Evolutionary conservation across 805 yeast species (phyloP), one percentile per base, ranked within the genome.

Genomic region (Hermanozyma aechmeae): DNA sequence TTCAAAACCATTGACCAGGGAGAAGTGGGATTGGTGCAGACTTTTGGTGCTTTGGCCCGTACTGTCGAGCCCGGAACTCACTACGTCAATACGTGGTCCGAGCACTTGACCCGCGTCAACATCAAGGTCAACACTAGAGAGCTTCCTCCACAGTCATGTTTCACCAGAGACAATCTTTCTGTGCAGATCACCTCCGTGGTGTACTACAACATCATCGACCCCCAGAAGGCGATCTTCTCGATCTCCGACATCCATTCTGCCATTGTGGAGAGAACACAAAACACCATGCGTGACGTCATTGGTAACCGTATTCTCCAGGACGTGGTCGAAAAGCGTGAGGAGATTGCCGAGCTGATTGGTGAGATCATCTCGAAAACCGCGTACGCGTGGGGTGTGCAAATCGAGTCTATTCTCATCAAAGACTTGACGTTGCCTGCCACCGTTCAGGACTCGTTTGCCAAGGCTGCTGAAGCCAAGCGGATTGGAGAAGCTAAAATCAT

Each of bases 401-500:
- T 78, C 34, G 85, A 78, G 51, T 65, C 76, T 29, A 74, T 78
- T 35, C 61, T 78, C 40, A 77, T 78, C 48, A 78, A 78, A 56
- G 85, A 78, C 50, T 61, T 78, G 45, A 55, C 57, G 13, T 60
- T 78, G 38, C 75, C 76, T 8, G 48, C 53, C 8, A 62, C 64
- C 22, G 77, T 78, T 26, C 71, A 77, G 28, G 57, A 65, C 28
- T 71, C 83, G 3, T 59, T 78, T 41, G 73, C 83, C 3, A 74
- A 72, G 67, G 85, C 84, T 12, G 82, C 86, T 12, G 81, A 79
- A 59, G 77, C 82, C 24, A 73, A 73, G 56, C 61, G 86, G 52
- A 74, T 77, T 36, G 85, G 85, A 58, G 86, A 78, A 51, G 69
- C 78, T 45, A 78, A 78, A 64, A 77, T 78, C 46, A 78, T 78